Base-by-base conservation (phyloP, 1,139 yeast species). In the Suhomyces wounanorum region DNA sequence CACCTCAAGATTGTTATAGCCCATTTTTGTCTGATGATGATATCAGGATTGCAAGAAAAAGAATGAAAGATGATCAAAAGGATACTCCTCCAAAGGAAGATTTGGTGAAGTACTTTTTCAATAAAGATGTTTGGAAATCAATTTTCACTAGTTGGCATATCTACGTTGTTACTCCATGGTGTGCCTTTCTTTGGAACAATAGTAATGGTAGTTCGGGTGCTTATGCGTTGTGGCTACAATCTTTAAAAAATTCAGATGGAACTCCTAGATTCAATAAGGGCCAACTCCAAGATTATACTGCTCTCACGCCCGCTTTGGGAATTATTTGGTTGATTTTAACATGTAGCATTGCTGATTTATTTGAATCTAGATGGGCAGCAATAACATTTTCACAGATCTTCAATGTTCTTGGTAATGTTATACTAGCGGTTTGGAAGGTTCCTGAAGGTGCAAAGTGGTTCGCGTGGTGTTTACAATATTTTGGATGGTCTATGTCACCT, bases 11-110 rank as follows among this genome's bases (percentile, higher is more conserved):
- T 47, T 80, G 84, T 58, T 77, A 78, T 61, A 76, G 84, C 40
- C 72, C 79, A 53, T 78, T 77, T 61, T 69, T 81, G 53, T 72
- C 81, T 9, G 86, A 84, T 59, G 85, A 83, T 40, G 92, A 85
- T 57, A 82, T 84, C 39, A 68, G 77, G 52, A 66, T 85, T 45
- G 87, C 88, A 10, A 73, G 86, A 56, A 71, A 68, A 47, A 77
- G 89, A 64, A 72, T 83, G 62, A 70, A 65, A 50, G 66, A 67
- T 31, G 78, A 79, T 61, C 70, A 69, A 48, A 70, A 71, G 41
- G 69, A 63, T 31, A 51, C 64, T 25, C 59, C 58, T 43, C 69
- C 70, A n/a, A 61, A 61, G 40, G 62, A 66, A 43, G 59, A 64
- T 39, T 63, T 60, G 21, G 58, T 60, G 11, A 61, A 62, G 40